Percentiles rank a stretch among this genome's conserved stretches.
Evolutionary conservation across 768 basidiomycete genomes (phyloP).

Genomic region (Podaxis sp.): DNA sequence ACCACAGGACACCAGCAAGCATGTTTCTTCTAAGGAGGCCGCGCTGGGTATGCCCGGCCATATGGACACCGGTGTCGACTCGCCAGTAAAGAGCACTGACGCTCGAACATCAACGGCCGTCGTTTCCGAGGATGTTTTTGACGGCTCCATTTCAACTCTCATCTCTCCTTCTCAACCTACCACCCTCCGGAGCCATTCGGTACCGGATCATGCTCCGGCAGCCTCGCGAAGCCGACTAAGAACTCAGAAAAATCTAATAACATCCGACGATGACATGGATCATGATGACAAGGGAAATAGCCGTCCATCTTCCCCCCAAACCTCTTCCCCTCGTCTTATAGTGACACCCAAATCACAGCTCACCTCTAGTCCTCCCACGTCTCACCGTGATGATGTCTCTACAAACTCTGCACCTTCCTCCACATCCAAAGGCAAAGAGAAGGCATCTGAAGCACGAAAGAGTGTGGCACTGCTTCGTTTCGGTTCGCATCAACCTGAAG

Average conservation of each 20-base stretch:
- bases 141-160: slow-evolving; percentile 11
- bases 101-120: neutral
- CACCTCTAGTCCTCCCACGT: slow-evolving; percentile 13
- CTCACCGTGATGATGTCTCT: slow-evolving; percentile 15
- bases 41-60: neutral
- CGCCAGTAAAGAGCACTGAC: neutral
- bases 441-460: neutral
- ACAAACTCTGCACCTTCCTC: slow-evolving; percentile 34
- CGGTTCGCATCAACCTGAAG: neutral
- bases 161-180: slow-evolving; percentile 15
- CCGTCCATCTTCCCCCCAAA: slow-evolving; percentile 9
- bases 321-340: slow-evolving; percentile 5
- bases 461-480: slow-evolving; percentile 6
- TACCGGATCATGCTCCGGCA: slow-evolving; percentile 15
- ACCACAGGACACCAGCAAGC: neutral
- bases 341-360: slow-evolving; percentile 9
- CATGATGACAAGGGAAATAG: neutral
- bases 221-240: slow-evolving; percentile 6
- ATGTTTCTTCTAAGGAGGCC: slow-evolving; percentile 2
- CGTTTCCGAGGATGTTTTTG: slow-evolving; percentile 18
- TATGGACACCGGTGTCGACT: neutral
- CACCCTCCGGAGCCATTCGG: slow-evolving; percentile 2
- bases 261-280: slow-evolving; percentile 1
- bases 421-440: slow-evolving; percentile 11
- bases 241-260: neutral